These are phyloP conservation scores for Mangifera indica DNA, from an alignment of 345 rosid species.

Conservation along the genomic window DNA sequence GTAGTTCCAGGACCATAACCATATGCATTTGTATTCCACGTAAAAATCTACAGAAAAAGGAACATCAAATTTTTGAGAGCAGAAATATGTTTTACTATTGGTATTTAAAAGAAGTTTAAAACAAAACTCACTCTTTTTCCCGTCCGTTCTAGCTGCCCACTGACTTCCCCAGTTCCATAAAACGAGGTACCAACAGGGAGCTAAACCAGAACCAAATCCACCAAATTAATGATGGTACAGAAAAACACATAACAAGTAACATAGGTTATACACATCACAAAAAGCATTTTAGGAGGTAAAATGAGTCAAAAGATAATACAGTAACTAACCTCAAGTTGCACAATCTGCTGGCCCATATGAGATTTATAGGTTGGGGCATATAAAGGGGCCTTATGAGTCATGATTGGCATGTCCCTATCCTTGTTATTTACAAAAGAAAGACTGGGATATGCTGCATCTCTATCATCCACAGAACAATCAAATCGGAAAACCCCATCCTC, in stretches of 20 bases:
- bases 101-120: not conserved
- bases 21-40: constrained; percentile 89
- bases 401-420: constrained; percentile 53
- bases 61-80: not conserved
- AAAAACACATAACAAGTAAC: not conserved
- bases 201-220: constrained; percentile 39
- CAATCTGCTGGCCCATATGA: constrained; percentile 56
- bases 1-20: constrained; percentile 88
- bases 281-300: not conserved
- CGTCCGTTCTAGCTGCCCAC: constrained; percentile 90
- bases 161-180: constrained; percentile 96
- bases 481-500: constrained; percentile 77
- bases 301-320: not conserved
- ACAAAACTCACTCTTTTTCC: constrained; percentile 69
- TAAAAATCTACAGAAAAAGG: constrained; percentile 55
- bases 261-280: not conserved
- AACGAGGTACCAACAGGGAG: constrained; percentile 76
- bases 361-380: constrained; percentile 48
- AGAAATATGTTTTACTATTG: not conserved
- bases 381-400: constrained; percentile 41
- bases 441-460: constrained; percentile 64
- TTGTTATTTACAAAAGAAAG: constrained; percentile 56
- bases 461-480: constrained; percentile 57
- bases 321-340: constrained; percentile 56
- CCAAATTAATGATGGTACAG: not conserved